Conservation (phyloP, 768 basidiomycete genomes). For the Podaxis sp. region DNA sequence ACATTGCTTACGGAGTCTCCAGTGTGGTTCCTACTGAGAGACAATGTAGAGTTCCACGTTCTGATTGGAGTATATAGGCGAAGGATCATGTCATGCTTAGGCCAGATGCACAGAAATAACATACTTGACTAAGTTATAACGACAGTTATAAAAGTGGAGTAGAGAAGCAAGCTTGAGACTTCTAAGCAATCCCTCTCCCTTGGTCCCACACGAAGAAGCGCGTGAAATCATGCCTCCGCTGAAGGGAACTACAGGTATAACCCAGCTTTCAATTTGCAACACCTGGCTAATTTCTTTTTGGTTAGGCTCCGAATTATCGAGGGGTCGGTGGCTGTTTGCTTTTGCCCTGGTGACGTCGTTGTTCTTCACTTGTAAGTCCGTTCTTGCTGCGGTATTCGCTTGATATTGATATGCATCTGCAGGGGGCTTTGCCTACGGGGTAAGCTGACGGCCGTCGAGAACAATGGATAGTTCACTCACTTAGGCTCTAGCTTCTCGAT, state of each 20-base stretch:
- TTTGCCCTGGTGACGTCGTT: constrained; percentile 69
- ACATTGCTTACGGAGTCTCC: background rate
- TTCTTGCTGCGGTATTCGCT: background rate
- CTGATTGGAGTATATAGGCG: constrained; percentile 1
- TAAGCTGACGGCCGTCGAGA: constrained; percentile 22
- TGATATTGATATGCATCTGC: background rate
- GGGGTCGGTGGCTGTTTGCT: constrained; percentile 47
- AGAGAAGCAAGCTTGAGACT: background rate
- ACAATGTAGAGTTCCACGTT: background rate
- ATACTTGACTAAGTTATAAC: background rate
- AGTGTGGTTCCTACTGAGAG: background rate
- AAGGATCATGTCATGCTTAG: background rate
- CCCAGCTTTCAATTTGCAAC: background rate
- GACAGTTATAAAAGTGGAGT: constrained; percentile 4
- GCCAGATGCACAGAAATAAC: background rate
- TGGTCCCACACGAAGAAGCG: constrained; percentile 3
- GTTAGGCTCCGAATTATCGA: constrained; percentile 39
- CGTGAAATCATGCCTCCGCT: constrained; percentile 29
- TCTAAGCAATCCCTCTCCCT: background rate
- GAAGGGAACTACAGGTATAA: constrained; percentile 37
- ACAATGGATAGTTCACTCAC: background rate
- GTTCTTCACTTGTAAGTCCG: constrained; percentile 63
- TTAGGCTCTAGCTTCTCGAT: constrained; percentile 49
- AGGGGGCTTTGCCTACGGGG: constrained; percentile 70
- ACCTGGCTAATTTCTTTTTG: background rate